Percentiles rank a stretch among this genome's conserved stretches.
Evolutionary conservation across 768 basidiomycete species (phyloP).

Genomic region (Botryobasidium botryosum): DNA sequence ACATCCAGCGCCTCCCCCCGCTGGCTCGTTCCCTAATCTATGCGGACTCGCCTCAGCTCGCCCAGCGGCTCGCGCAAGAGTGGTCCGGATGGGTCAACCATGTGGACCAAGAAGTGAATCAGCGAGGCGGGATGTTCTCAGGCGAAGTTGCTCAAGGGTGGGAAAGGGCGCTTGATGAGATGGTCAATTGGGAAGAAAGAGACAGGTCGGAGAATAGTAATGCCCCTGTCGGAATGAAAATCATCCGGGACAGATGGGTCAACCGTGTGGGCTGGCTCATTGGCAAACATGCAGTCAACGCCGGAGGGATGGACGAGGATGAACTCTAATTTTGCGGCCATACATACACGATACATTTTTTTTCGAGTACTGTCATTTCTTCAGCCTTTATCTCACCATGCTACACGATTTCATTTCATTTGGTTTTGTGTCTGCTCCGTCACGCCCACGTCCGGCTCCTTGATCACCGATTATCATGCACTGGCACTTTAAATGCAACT

Average conservation of each 20-base stretch:
- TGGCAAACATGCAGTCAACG: constrained; percentile 18
- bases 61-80: constrained; percentile 50
- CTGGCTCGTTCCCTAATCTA: constrained; percentile 20
- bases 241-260: constrained; percentile 45
- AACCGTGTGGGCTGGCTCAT: constrained; percentile 65
- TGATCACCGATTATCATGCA: too few relatives aligned
- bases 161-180: constrained; percentile 51
- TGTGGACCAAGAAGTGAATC: constrained; percentile 54
- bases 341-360: too few relatives aligned
- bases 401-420: too few relatives aligned
- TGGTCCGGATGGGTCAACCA: constrained; percentile 64
- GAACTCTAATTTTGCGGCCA: too few relatives aligned
- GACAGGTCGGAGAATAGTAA: constrained; percentile 24
- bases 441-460: too few relatives aligned
- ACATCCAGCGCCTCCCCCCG: constrained; percentile 49
- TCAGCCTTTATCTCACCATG: too few relatives aligned
- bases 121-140: constrained; percentile 63
- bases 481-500: too few relatives aligned
- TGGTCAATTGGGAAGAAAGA: constrained; percentile 34
- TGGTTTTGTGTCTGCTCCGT: too few relatives aligned
- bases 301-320: constrained; percentile 1
- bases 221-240: neutral
- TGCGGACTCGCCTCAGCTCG: constrained; percentile 42
- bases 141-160: constrained; percentile 49
- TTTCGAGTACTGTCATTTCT: too few relatives aligned